These are phyloP conservation scores for Pichia membranifaciens DNA, from an alignment of 805 yeast genomes.

Conservation along the genomic window DNA sequence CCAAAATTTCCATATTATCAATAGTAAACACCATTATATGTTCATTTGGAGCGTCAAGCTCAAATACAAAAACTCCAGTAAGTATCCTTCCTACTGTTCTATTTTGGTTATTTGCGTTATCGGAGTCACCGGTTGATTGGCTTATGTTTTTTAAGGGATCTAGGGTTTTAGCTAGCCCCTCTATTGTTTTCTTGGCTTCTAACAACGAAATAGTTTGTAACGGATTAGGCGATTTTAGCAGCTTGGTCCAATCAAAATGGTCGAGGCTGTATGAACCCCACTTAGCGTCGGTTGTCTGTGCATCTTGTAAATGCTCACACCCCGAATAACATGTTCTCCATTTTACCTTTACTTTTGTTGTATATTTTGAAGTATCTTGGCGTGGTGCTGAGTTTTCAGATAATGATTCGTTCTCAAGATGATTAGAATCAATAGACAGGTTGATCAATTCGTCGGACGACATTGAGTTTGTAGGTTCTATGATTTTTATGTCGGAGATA, in stretches of 20 bases:
- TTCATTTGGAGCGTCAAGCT: slow-evolving; percentile 50
- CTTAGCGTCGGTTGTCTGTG: slow-evolving; percentile 22
- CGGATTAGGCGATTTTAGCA: slow-evolving; percentile 16
- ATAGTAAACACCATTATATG: slow-evolving; percentile 56
- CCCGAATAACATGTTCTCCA: slow-evolving; percentile 55
- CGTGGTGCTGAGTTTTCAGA: not conserved
- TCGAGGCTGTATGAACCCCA: slow-evolving; percentile 24
- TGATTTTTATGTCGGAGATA: slow-evolving; percentile 35
- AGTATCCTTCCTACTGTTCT: slow-evolving; percentile 33
- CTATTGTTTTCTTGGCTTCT: slow-evolving; percentile 14
- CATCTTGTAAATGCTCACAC: slow-evolving; percentile 40
- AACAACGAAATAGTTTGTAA: slow-evolving; percentile 9
- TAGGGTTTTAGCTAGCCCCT: slow-evolving; percentile 11
- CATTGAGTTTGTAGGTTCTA: slow-evolving; percentile 27
- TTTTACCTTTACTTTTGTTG: slow-evolving; percentile 47
- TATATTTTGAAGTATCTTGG: slow-evolving; percentile 29
- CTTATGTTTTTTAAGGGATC: not conserved
- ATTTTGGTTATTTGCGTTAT: not conserved
- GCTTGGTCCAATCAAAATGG: slow-evolving; percentile 17
- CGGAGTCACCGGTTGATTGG: not conserved
- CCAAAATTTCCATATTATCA: slow-evolving; percentile 58
- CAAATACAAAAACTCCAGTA: slow-evolving; percentile 60
- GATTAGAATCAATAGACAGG: slow-evolving; percentile 21
- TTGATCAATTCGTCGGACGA: slow-evolving; percentile 25
- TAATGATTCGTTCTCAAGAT: slow-evolving; percentile 12